A percentile compares a stretch with the other conserved stretches of the same genome.
phyloP scores from a whole-genome alignment of 2,329 filamentous ascomycete species.

The Cyphellophora europaea region DNA sequence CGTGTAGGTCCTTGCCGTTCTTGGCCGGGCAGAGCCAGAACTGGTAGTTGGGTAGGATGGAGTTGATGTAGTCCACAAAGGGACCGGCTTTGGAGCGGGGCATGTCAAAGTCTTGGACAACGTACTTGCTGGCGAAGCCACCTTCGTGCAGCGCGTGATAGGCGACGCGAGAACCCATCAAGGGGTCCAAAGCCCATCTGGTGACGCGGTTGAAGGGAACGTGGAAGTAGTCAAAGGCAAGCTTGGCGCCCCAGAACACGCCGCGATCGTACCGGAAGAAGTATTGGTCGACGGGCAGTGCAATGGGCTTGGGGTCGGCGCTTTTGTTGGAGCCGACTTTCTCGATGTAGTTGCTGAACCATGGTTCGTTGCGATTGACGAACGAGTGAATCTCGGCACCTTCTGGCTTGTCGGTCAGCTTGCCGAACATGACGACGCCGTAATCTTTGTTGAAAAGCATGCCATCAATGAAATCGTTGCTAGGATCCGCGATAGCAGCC shows the following conservation, averaged over 20 bases:
- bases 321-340: conserved; percentile 1
- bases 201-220: conserved; percentile 52
- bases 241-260: conserved; percentile 54
- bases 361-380: conserved; percentile 1
- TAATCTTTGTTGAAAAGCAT: conserved; percentile 51
- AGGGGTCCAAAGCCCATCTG: conserved; percentile 49
- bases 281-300: conserved; percentile 1
- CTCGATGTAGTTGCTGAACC: conserved; percentile 2
- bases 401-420: conserved; percentile 36
- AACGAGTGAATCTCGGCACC: conserved; percentile 2
- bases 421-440: conserved; percentile 53
- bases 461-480: conserved; percentile 59
- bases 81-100: conserved; percentile 41
- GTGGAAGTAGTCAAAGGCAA: conserved; percentile 52
- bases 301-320: conserved; percentile 1
- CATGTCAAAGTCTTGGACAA: conserved; percentile 54
- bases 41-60: conserved; percentile 37
- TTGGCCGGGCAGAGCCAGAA: conserved; percentile 47
- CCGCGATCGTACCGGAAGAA: conserved; percentile 46
- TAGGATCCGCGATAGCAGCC: conserved; percentile 29
- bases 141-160: conserved; percentile 53
- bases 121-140: conserved; percentile 43
- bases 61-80: conserved; percentile 43
- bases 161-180: conserved; percentile 51
- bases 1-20: not conserved